Base-by-base conservation (phyloP, 108 stramenopile genomes). In the Pinguiococcus pyrenoidosus region DNA sequence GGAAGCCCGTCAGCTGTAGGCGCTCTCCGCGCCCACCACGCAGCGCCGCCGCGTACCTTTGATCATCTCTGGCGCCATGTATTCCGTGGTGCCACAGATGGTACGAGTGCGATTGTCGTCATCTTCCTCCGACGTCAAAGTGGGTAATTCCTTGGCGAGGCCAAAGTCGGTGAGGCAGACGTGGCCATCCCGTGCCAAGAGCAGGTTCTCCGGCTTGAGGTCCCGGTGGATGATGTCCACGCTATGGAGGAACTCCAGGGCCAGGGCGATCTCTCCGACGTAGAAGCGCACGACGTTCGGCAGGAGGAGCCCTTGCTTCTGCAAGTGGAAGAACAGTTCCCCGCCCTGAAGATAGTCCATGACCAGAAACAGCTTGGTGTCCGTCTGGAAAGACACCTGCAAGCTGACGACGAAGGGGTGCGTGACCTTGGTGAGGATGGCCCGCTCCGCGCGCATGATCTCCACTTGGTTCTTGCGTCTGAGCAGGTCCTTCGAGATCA, bases 341-440 rank as follows among this genome's bases (percentile, higher is more conserved):
- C 96, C 96, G 0, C 92, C 90, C 0, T 87, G 78, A 29, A 87
- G 73, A 61, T 89, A 92, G 44, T 89, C 87, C 94, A 96, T 96
- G 7, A 95, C 73, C 24, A 76, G 82, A 64, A 97, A 97, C 12
- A 97, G 51, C 37, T 93, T 92, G 39, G 79, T 76, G 3, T 70
- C 59, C 16, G 92, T 93, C 64, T 97, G 95, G 70, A 97, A 97
- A n/a, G 81, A 80, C 43, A 80, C 85, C 54, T 87, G 83, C 76
- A 97, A 83, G 16, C 70, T 79, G 0, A 93, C 92, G 9, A 97
- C 81, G 64, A 93, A 97, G 1, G 95, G 95, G 65, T 90, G 89
- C 9, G 75, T 51, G 47, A 93, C 79, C 51, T 79, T 80, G 14
- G 72, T 82, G 64, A 97, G 62, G 54, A 97, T 91, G 52, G 90